These are phyloP conservation scores for Aureobasidium melanogenum DNA, from an alignment of 2,329 filamentous ascomycete genomes.

Conservation along the genomic window DNA sequence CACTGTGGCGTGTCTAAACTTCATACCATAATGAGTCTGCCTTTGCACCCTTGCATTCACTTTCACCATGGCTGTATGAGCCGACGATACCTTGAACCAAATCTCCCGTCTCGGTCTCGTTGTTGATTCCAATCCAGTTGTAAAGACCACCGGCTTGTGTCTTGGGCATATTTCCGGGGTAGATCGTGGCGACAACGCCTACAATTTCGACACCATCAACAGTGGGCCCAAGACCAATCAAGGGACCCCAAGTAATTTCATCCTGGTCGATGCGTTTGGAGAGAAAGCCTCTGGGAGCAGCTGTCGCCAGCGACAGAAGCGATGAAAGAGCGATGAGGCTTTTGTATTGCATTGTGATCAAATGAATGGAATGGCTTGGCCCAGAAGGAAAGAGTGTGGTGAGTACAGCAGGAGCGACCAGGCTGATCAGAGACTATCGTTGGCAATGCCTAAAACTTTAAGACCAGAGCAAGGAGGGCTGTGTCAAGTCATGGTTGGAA, in stretches of 20 bases:
- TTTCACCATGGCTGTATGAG: slow-evolving; percentile 19
- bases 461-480: neutral
- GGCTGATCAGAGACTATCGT: neutral
- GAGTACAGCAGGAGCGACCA: neutral
- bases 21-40: slow-evolving; percentile 18
- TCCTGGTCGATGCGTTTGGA: neutral
- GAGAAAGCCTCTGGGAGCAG: neutral
- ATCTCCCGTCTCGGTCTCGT: slow-evolving; percentile 19
- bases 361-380: neutral
- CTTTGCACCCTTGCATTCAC: slow-evolving; percentile 17
- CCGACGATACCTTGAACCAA: slow-evolving; percentile 16
- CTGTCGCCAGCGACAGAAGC: slow-evolving; percentile 4
- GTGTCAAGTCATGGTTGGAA: neutral
- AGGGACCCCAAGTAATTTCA: slow-evolving; percentile 18
- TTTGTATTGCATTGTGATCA: neutral
- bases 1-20: no score
- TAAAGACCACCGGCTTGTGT: slow-evolving; percentile 20
- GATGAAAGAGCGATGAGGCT: neutral
- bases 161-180: slow-evolving; percentile 20
- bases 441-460: neutral
- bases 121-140: slow-evolving; percentile 22
- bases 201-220: slow-evolving; percentile 17
- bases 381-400: neutral
- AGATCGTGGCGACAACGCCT: slow-evolving; percentile 20
- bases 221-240: slow-evolving; percentile 18